Base-by-base conservation (phyloP, 345 rosid species). In the Eucalyptus cloeziana region DNA sequence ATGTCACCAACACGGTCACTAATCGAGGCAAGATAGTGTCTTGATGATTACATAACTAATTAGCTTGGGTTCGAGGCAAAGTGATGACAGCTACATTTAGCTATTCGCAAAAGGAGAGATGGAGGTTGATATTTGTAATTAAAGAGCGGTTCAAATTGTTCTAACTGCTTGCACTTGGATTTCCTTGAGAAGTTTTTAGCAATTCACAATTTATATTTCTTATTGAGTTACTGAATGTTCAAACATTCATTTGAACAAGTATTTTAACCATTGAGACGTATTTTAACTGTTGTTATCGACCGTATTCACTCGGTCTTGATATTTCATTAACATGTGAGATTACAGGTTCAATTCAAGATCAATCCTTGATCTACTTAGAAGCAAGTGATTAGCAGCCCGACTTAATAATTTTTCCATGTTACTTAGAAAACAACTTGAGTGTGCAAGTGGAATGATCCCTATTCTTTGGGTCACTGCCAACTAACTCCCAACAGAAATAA, bases 271-370 rank as follows among this genome's bases (percentile, higher is more conserved):
- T 10, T 24, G 5, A 52, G 56, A 52, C 2, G 27, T 76, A 6
- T 3, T 11, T 40, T 6, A 22, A 21, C 3, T 13, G 1, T 21
- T 43, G 2, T 22, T 0, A 2, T 40, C 3, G 30, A 21, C 1
- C 2, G 4, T 37, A 5, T 37, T 21, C 47, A 3, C 30, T 40
- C 4, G 5, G 85, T 43, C 45, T 25, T 44, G 2, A 21, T 21
- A 40, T 40, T 2, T 21, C 47, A 76, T 40, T 7, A 22, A 11
- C 85, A 40, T 3, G 47, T 11, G 13, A 76, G 85, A 44, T 40
- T 21, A 6, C 9, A 15, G 15, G 47, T 21, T 40, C 7, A 25
- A 76, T 76, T 40, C 85, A 3, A 40, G 47, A 22, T 40, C 85
- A 40, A 40, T 21, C 1, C 85, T 76, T 37, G 81, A 33, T 71